Evolutionary conservation across 1,139 yeast species (phyloP).

Genomic region (Geotrichum citri-aurantii): DNA sequence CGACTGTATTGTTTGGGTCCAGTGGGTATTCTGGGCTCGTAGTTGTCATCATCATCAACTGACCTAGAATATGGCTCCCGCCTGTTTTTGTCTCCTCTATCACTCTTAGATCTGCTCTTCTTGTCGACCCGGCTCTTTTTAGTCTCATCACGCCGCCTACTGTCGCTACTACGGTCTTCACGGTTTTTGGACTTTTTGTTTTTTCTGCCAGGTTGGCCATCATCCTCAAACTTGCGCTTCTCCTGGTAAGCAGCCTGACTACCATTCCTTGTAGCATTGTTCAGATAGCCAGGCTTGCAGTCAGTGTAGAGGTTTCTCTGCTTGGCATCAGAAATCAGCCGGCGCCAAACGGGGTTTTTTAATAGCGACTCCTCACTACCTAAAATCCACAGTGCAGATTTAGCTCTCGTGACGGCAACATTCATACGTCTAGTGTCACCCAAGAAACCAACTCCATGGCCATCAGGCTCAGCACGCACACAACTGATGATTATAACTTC

Average conservation of each 20-base stretch:
- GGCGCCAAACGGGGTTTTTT: constrained; percentile 63
- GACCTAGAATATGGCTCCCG: neutral
- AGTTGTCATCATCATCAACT: neutral
- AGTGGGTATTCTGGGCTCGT: neutral
- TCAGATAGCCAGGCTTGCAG: constrained; percentile 37
- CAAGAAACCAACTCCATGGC: constrained; percentile 73
- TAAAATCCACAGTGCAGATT: constrained; percentile 84
- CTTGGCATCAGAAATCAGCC: constrained; percentile 58
- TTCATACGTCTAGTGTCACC: constrained; percentile 91
- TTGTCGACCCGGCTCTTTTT: neutral
- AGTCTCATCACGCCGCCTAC: neutral
- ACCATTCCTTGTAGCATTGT: neutral
- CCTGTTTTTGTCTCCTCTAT: neutral
- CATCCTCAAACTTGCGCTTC: neutral
- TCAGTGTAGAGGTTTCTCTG: constrained; percentile 39
- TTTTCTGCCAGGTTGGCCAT: neutral
- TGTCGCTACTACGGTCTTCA: neutral
- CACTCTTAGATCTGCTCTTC: neutral
- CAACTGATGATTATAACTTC: constrained; percentile 91
- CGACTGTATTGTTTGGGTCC: neutral
- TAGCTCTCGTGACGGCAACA: constrained; percentile 92
- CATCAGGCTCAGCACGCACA: constrained; percentile 76
- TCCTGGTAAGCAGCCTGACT: constrained; percentile 1
- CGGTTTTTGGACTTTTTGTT: neutral
- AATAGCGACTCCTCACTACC: constrained; percentile 53